Evolutionary conservation across 1,284 basidiomycete species (phyloP), one percentile per base, ranked within the genome.

Genomic region (Kalmanozyma brasiliensis): DNA sequence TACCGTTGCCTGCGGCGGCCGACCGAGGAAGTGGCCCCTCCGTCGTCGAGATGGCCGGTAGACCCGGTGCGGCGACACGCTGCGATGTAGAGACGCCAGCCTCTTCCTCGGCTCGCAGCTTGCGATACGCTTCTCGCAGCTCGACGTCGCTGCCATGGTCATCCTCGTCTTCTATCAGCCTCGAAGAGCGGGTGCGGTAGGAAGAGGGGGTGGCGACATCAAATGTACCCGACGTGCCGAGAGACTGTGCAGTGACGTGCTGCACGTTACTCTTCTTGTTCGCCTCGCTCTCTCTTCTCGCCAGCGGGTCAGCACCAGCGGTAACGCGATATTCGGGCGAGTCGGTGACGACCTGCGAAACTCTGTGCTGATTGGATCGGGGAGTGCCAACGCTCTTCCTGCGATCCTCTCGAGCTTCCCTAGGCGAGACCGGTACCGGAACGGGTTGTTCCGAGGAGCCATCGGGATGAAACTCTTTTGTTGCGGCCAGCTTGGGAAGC

Each of bases 71-170:
- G 20, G 23, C 13, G 10, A 44, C 17, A 7, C 23, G n/a, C n/a
- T 29, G 41, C 13, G 46, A 32, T 17, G 32, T 8, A 11, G 34
- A 26, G 7, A n/a, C 10, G 3, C 34, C 43, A 24, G 44, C 38
- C 29, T 45, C 52, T 45, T 66, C 55, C 26, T 65, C 52, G 1
- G 51, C 52, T 9, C 52, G 55, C 22, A 66, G 48, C 44, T 17
- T 20, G 13, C 57, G 47, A 23, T 66, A 66, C 8, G 63, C 63
- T 40, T 66, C 35, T 19, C 57, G 51, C 24, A 66, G 45, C 36
- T 66, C 63, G 22, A 49, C 52, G 26, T 59, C 63, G 26, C 56
- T 60, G 13, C 56, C 63, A 24, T 56, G 55, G 5, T 60, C 63
- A 29, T 66, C 57, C 7, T 60, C 52, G 7, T 52, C 63, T 9